These are phyloP conservation scores for Didymellaceae sp. DNA, from an alignment of 2,329 filamentous ascomycete species.

Conservation along the genomic window DNA sequence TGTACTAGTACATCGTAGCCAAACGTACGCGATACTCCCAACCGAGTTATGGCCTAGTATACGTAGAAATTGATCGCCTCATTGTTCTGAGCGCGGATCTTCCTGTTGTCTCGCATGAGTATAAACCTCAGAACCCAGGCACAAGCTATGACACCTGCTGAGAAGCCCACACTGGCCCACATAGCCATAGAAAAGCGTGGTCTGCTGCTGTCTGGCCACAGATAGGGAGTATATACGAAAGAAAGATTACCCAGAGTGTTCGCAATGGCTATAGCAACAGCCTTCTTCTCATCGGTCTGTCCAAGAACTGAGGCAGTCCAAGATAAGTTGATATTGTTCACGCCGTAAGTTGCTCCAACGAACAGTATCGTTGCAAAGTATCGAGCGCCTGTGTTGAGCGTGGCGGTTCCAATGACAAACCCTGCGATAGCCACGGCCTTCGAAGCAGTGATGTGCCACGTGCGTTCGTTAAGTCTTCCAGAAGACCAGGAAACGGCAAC, in stretches of 20 bases:
- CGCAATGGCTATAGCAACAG: constrained; percentile 49
- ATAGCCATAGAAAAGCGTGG: constrained; percentile 24
- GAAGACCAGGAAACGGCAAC: constrained; percentile 34
- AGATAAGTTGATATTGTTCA: constrained; percentile 45
- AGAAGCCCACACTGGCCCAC: constrained; percentile 24
- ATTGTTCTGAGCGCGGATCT: constrained; percentile 22
- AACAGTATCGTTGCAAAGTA: constrained; percentile 44
- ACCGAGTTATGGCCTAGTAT: no score
- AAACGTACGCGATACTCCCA: no score
- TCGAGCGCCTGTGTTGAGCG: constrained; percentile 36
- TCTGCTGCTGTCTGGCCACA: constrained; percentile 19
- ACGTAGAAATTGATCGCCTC: constrained; percentile 32
- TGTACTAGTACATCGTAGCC: no score
- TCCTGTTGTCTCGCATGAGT: constrained; percentile 28
- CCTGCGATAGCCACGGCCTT: constrained; percentile 38
- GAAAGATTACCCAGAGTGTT: constrained; percentile 49
- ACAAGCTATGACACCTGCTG: constrained; percentile 15
- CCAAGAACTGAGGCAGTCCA: constrained; percentile 50
- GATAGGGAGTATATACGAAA: constrained; percentile 40
- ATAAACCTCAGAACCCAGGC: constrained; percentile 27
- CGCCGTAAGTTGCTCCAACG: constrained; percentile 39
- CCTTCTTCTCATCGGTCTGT: constrained; percentile 52
- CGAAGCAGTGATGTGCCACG: constrained; percentile 39
- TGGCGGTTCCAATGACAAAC: constrained; percentile 37
- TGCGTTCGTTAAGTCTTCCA: constrained; percentile 37